These are phyloP conservation scores for Botryobasidium botryosum DNA, from an alignment of 768 basidiomycete species.

Conservation along the genomic window DNA sequence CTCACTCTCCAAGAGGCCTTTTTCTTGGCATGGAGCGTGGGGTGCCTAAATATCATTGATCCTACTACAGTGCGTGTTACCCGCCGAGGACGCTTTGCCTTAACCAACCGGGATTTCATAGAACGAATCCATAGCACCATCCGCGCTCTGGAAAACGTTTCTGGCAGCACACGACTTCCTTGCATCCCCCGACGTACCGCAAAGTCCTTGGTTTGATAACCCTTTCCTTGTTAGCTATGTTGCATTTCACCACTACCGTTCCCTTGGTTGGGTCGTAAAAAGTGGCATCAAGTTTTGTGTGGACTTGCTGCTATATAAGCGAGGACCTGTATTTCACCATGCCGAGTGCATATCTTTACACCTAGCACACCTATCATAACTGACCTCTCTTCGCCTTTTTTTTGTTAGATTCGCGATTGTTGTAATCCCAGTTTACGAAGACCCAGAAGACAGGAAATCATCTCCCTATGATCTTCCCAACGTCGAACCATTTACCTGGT, in stretches of 20 bases:
- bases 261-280: slow-evolving; percentile 93
- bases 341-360: slow-evolving; percentile 53
- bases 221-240: slow-evolving; percentile 84
- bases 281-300: slow-evolving; percentile 95
- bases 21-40: slow-evolving; percentile 70
- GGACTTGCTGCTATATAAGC: slow-evolving; percentile 86
- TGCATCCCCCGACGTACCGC: background rate
- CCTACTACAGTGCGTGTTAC: slow-evolving; percentile 39
- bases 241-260: slow-evolving; percentile 87
- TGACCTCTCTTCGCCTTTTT: background rate
- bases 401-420: slow-evolving; percentile 65
- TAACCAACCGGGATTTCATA: slow-evolving; percentile 16
- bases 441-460: slow-evolving; percentile 45
- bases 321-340: slow-evolving; percentile 87
- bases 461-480: slow-evolving; percentile 54
- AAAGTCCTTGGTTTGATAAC: slow-evolving; percentile 46
- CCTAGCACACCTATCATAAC: background rate
- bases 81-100: background rate
- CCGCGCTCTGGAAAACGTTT: slow-evolving; percentile 47
- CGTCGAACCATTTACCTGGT: slow-evolving; percentile 65
- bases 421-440: slow-evolving; percentile 83
- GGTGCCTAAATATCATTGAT: slow-evolving; percentile 59
- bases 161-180: slow-evolving; percentile 29
- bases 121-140: slow-evolving; percentile 37
- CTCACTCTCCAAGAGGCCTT: slow-evolving; percentile 80